Conservation (phyloP, 2,329 filamentous ascomycete species). For the Gyromitra esculenta region DNA sequence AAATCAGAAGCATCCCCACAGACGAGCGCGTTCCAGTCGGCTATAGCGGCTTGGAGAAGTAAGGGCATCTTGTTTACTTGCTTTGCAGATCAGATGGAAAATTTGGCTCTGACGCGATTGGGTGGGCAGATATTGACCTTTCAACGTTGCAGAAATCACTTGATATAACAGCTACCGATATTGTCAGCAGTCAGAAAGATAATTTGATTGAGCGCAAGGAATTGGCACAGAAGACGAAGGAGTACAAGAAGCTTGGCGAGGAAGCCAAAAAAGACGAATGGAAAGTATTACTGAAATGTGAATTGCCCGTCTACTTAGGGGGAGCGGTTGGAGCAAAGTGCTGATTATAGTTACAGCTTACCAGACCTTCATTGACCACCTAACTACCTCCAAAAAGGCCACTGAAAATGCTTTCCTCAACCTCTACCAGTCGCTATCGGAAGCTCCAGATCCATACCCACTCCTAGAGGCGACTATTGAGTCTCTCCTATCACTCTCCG, state of each 20-base stretch:
- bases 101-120: conserved; percentile 27
- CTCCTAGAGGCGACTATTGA: conserved; percentile 96
- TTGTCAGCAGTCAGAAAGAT: conserved; percentile 91
- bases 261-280: conserved; percentile 84
- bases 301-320: conserved; percentile 35
- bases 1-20: conserved; percentile 56
- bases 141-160: conserved; percentile 83
- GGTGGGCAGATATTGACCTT: conserved; percentile 78
- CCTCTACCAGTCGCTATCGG: conserved; percentile 89
- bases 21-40: conserved; percentile 91
- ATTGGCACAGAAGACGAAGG: conserved; percentile 97
- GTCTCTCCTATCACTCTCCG: conserved; percentile 88
- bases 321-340: neutral
- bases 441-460: conserved; percentile 95
- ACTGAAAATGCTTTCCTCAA: conserved; percentile 93
- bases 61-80: conserved; percentile 58
- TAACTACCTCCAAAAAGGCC: conserved; percentile 94
- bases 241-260: conserved; percentile 94
- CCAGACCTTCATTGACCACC: conserved; percentile 94
- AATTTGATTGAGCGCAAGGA: conserved; percentile 97
- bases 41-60: conserved; percentile 97
- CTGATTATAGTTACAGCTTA: conserved; percentile 71
- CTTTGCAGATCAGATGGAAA: conserved; percentile 21
- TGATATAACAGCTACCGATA: conserved; percentile 92
- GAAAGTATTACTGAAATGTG: conserved; percentile 88